These are phyloP conservation scores for Coccomyxa sp. DNA, from an alignment of 139 green algal species.

Conservation along the genomic window DNA sequence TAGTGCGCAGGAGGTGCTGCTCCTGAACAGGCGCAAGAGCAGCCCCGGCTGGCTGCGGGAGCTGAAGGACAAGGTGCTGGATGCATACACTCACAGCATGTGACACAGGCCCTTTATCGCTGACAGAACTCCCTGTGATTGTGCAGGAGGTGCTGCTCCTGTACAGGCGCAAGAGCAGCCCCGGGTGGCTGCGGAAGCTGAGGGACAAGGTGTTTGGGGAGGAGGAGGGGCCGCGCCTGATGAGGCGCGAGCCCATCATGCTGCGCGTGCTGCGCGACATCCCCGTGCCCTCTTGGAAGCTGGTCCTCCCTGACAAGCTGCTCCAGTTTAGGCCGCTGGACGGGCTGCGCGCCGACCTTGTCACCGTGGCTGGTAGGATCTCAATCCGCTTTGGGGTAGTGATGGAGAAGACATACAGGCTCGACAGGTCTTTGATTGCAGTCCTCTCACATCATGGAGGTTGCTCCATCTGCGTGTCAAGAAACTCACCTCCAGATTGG, in stretches of 20 bases:
- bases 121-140: too few relatives aligned
- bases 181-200: constrained; percentile 1
- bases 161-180: constrained; percentile 20
- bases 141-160: constrained; percentile 39
- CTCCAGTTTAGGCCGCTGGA: constrained; percentile 49
- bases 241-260: constrained; percentile 13
- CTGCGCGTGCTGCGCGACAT: constrained; percentile 26
- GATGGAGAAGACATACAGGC: too few relatives aligned
- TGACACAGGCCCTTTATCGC: too few relatives aligned
- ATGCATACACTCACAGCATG: too few relatives aligned
- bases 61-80: constrained; percentile 7
- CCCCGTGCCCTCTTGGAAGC: constrained; percentile 29
- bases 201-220: not conserved
- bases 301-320: constrained; percentile 48
- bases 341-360: constrained; percentile 28
- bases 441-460: not conserved
- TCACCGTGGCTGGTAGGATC: constrained; percentile 22
- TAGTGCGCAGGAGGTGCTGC: constrained; percentile 32
- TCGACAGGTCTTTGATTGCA: not conserved
- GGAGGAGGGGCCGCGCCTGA: not conserved
- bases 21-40: constrained; percentile 30
- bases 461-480: not conserved
- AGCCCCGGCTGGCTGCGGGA: not conserved
- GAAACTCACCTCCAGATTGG: not conserved
- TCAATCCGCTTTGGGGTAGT: too few relatives aligned